A percentile compares a stretch with the other conserved stretches of the same genome.
These are phyloP conservation scores for Euphrasia confusa DNA, from an alignment of 257 asterid species.

Conservation along the genomic window DNA sequence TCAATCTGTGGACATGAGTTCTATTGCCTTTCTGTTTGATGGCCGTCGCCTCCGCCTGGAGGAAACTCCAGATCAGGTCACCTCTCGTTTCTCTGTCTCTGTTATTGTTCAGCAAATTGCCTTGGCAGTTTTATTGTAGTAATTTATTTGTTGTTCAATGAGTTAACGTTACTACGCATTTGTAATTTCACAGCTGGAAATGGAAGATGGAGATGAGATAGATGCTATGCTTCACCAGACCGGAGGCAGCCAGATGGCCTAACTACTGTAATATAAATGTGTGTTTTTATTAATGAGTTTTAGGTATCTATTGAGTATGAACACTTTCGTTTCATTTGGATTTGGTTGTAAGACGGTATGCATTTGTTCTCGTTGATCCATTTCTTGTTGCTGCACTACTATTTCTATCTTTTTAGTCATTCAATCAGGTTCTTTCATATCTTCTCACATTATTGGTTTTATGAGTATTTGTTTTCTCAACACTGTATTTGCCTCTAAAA, in stretches of 20 bases:
- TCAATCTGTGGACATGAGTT: conserved; percentile 48
- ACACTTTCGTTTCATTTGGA: too few relatives aligned
- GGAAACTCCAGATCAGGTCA: conserved; percentile 58
- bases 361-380: too few relatives aligned
- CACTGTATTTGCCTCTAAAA: too few relatives aligned
- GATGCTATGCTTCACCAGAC: conserved; percentile 54
- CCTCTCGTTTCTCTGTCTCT: not conserved
- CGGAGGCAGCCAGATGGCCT: conserved; percentile 27
- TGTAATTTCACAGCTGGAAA: conserved; percentile 29
- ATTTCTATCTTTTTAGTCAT: too few relatives aligned
- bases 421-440: too few relatives aligned
- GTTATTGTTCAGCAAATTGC: not conserved
- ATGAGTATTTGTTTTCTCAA: too few relatives aligned
- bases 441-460: too few relatives aligned
- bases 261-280: not conserved
- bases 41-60: conserved; percentile 48
- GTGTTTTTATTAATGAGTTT: too few relatives aligned
- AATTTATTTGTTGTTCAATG: too few relatives aligned
- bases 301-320: not conserved
- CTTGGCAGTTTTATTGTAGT: not conserved
- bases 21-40: conserved; percentile 58
- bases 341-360: too few relatives aligned
- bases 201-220: conserved; percentile 50
- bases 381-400: too few relatives aligned
- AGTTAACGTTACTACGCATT: not conserved